Base-by-base conservation (phyloP, 2,329 filamentous ascomycete species). In the Fusarium sp. region DNA sequence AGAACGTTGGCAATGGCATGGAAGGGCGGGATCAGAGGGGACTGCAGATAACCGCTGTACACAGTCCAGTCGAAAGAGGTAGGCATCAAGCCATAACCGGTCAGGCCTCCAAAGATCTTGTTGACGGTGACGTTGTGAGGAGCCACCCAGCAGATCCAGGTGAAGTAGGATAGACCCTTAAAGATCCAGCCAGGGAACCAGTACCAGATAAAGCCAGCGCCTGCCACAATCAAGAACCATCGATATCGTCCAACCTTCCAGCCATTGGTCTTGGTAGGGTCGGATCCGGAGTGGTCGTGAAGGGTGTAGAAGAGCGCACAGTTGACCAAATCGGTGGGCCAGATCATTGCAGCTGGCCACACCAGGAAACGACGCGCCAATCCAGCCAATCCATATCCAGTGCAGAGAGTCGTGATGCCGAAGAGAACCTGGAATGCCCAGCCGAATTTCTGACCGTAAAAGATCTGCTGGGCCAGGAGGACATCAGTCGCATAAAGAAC, bases 171-270 rank as follows among this genome's bases (percentile, higher is more conserved):
- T 6, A 93, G 83, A 59, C 89, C 90, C 63, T 89, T 89, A 68
- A 90, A 91, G 48, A 93, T 88, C 78, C 88, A 90, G 5, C 89
- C 90, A 0, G 91, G 90, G 75, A 91, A 87, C 87, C 88, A 91
- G 75, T 91, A 90, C 88, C 89, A 88, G 41, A 86, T 79, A 68
- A 86, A 87, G 27, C 88, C 86, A 20, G 82, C 87, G 29, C 82
- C 78, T 73, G 89, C 88, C 39, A 91, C 84, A 73, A 88, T 87
- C 65, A 92, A 78, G 82, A 93, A 93, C 80, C 89, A 89, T 72
- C 86, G 86, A 80, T 92, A 92, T 61, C 91, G 88, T n/a, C 89
- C 87, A 58, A 93, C 86, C 37, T 78, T 85, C 92, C 92, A 93
- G 50, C 92, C 91, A 76, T 85, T 87, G 27, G 86, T 86, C 64